A percentile compares a stretch with the other conserved stretches of the same genome.
These are phyloP conservation scores for Cyclanthera cordifolia DNA, from an alignment of 306 rosid species.

Conservation along the genomic window DNA sequence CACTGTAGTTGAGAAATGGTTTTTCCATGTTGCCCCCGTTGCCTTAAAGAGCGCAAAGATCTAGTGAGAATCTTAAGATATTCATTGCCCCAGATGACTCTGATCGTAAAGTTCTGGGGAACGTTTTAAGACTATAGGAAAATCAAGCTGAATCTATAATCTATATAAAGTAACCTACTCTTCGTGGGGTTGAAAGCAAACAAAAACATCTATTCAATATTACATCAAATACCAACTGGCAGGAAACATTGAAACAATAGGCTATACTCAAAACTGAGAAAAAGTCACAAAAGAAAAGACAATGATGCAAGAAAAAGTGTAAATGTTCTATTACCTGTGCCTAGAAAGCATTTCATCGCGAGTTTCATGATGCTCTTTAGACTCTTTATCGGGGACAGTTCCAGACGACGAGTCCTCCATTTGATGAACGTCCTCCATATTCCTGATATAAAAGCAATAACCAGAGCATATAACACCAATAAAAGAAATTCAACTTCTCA, in stretches of 20 bases:
- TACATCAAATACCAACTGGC: not conserved
- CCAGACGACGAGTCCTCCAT: constrained; percentile 29
- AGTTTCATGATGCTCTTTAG: constrained; percentile 40
- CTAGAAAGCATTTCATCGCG: constrained; percentile 70
- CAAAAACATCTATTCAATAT: not conserved
- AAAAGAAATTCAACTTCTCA: constrained; percentile 4
- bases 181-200: not conserved
- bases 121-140: not conserved
- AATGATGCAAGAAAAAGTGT: not conserved
- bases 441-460: constrained; percentile 1
- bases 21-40: not conserved
- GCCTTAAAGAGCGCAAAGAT: not conserved
- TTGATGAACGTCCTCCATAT: constrained; percentile 56
- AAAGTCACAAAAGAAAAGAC: not conserved
- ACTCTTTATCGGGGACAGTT: constrained; percentile 30
- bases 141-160: not conserved
- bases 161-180: not conserved
- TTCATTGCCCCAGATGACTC: not conserved
- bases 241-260: not conserved
- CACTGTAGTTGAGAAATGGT: not conserved
- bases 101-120: not conserved
- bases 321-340: constrained; percentile 28
- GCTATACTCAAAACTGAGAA: not conserved
- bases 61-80: not conserved
- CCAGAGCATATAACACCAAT: not conserved